Base-by-base conservation (phyloP, 2,329 filamentous ascomycete species). In the Ascochyta viciae-villosae region DNA sequence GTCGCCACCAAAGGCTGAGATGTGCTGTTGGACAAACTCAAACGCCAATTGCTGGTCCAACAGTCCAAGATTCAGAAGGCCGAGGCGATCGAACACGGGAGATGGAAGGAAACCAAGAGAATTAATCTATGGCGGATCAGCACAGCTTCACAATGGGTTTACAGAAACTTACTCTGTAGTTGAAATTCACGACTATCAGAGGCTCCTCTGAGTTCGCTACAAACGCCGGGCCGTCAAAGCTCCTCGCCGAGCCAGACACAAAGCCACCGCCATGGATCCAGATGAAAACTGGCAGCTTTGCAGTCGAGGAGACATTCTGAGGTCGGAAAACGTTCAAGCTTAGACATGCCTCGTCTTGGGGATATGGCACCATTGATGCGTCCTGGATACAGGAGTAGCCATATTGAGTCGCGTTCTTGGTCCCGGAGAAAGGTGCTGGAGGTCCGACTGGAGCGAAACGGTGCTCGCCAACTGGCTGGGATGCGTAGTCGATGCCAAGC, bases 401-500 rank as follows among this genome's bases (percentile, higher is more conserved):
- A 47, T 78, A 81, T 2, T 41, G 47, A 0, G 68, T 65, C 3
- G 79, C 78, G 0, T 64, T 61, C 51, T 71, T 77, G 2, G 74
- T 58, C 0, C 77, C 79, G 1, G 69, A 63, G 35, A 81, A 80
- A 1, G 71, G 54, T 3, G 60, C 50, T 0, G 79, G 77, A 60
- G 68, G 74, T 4, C 72, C 63, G 19, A 78, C 68, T 0, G 74
- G 69, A 2, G 65, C 63, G 38, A 81, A 81, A 0, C 79, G 76
- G 4, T 65, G 50, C 0, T 75, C 70, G 2, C 77, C 78, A 0
- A 73, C 41, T 9, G 67, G 67, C 40, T 70, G 71, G 0, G 77
- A 75, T 0, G 79, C 72, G 39, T 80, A 81, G 61, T 80, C 78
- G 26, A 81, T 78, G 1, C 79, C 79, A 2, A 81, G 70, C 80